These are phyloP conservation scores for Agrostemma githago DNA, from an alignment of 148 eudicot genomes.

Conservation along the genomic window DNA sequence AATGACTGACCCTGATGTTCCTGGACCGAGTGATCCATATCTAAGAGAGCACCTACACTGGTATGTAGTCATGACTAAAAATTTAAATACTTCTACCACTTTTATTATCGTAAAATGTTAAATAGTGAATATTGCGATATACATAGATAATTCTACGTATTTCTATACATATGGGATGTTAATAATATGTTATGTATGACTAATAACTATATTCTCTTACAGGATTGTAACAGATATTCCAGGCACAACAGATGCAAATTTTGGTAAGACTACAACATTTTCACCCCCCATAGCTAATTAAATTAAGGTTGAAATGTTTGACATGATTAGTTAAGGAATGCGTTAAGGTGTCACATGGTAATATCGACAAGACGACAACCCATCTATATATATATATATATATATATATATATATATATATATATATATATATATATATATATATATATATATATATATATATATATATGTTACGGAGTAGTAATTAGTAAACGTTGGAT, in stretches of 20 bases:
- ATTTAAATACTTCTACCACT: background rate
- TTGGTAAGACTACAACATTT: constrained; percentile 43
- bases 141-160: background rate
- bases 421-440: too few relatives aligned
- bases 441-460: too few relatives aligned
- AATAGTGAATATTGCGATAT: too few relatives aligned
- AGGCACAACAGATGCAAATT: constrained; percentile 81
- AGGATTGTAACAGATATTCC: constrained; percentile 95
- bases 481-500: too few relatives aligned
- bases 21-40: constrained; percentile 44
- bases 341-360: background rate
- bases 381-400: too few relatives aligned
- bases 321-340: background rate
- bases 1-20: constrained; percentile 43
- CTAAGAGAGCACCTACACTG: constrained; percentile 44
- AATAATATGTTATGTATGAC: background rate
- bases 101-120: background rate
- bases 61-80: constrained; percentile 16
- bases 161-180: background rate
- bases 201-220: constrained; percentile 15
- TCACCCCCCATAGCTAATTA: background rate
- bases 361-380: too few relatives aligned
- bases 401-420: too few relatives aligned
- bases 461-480: too few relatives aligned
- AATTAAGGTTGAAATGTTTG: too few relatives aligned